Conservation (phyloP, 2,329 filamentous ascomycete genomes). For the Penicillium sp. region DNA sequence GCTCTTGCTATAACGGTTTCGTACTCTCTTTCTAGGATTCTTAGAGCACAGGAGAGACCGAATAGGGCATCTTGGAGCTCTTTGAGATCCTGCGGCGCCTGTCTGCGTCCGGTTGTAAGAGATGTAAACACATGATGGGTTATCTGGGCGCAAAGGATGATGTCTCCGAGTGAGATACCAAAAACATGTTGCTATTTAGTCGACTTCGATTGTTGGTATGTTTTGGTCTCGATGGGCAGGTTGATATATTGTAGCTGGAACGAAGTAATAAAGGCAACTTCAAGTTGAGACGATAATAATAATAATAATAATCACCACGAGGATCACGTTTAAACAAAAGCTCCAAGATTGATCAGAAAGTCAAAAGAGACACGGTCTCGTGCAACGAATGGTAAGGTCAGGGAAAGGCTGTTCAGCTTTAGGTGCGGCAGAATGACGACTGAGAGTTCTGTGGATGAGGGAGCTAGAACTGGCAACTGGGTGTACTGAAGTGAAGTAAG, state of each 20-base stretch:
- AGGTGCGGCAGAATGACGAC: constrained; percentile 1
- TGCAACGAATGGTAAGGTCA: constrained; percentile 29
- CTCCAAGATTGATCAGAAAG: constrained; percentile 13
- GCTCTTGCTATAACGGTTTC: neutral
- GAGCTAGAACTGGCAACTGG: too few relatives aligned
- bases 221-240: too few relatives aligned
- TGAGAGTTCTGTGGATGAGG: neutral
- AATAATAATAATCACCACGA: neutral
- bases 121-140: constrained; percentile 1
- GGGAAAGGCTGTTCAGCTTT: constrained; percentile 11
- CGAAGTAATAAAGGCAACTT: too few relatives aligned
- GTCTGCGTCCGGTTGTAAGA: neutral
- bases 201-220: too few relatives aligned
- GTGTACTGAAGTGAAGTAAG: too few relatives aligned
- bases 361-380: constrained; percentile 19
- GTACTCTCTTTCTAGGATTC: neutral
- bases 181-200: too few relatives aligned
- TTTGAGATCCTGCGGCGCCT: neutral
- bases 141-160: constrained; percentile 1
- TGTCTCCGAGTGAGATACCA: constrained; percentile 4
- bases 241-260: too few relatives aligned
- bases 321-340: constrained; percentile 4
- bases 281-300: too few relatives aligned
- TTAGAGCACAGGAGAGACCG: neutral
- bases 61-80: neutral